Conservation (phyloP, 768 basidiomycete genomes). For the Jaapia argillacea region DNA sequence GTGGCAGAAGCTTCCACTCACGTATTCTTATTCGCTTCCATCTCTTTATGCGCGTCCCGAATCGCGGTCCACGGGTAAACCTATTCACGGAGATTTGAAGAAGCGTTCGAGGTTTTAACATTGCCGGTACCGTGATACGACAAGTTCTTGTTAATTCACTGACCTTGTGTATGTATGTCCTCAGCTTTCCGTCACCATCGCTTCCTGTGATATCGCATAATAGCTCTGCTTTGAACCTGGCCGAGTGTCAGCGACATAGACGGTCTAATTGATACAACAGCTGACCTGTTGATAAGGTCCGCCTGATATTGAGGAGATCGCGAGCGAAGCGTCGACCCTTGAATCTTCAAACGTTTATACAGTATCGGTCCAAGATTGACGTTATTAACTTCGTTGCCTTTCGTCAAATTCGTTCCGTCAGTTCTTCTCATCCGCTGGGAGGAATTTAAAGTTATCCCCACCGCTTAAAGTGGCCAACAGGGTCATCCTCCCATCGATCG, state of each 20-base stretch:
- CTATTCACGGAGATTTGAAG: too few species aligned
- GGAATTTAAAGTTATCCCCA: conserved; percentile 25
- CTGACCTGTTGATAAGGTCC: conserved; percentile 49
- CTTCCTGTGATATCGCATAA: conserved; percentile 49
- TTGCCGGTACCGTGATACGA: too few species aligned
- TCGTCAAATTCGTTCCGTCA: conserved; percentile 10
- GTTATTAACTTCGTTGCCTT: conserved; percentile 41
- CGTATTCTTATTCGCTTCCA: conserved; percentile 65
- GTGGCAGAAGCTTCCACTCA: too few species aligned
- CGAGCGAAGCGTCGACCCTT: conserved; percentile 80
- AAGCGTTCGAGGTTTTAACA: too few species aligned
- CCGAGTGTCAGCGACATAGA: background rate
- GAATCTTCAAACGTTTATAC: conserved; percentile 77
- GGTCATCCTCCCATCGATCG: conserved; percentile 67
- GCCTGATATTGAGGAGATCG: conserved; percentile 70
- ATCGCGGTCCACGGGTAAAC: conserved; percentile 78
- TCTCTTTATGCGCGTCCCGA: conserved; percentile 71
- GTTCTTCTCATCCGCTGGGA: too few species aligned
- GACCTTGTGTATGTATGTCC: conserved; percentile 76
- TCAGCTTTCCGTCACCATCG: conserved; percentile 49
- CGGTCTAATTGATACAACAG: background rate
- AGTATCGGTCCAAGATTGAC: conserved; percentile 60
- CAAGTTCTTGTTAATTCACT: too few species aligned
- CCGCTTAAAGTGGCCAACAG: conserved; percentile 60
- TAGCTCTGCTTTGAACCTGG: conserved; percentile 45